Base-by-base conservation (phyloP, 2,329 filamentous ascomycete genomes). In the Cadophora sp. region DNA sequence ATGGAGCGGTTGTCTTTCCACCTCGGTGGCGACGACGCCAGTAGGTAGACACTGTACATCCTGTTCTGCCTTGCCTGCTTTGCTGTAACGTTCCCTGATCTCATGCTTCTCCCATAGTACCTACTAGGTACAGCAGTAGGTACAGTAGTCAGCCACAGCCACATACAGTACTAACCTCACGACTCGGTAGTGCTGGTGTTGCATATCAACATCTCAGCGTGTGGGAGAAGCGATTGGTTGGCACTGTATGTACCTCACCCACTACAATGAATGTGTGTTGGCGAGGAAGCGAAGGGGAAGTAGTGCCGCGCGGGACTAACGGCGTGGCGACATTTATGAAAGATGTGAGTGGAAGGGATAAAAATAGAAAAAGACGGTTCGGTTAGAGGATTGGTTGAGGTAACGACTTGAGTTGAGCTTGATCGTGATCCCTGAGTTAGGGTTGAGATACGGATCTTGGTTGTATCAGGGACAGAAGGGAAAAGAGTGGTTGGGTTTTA, bases 351-450 rank as follows among this genome's bases (percentile, higher is more conserved):
- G 50, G 50, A 29, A n/a, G 27, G 14, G 51, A 14, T 55, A 55
- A 55, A 55, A 55, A 55, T 55, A 55, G 51, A 8, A 16, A 51
- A 6, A 19, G 40, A 16, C 16, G 19, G 22, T 9, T 55, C 51
- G 51, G 51, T n/a, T 55, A 55, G 16, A 19, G 26, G 51, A 55
- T 55, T 55, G 51, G 51, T 31, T 55, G 51, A 55, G 51, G n/a
- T 6, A 27, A 55, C 27, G 50, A 27, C 26, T 53, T 29, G 50
- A 55, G n/a, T n/a, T n/a, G n/a, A n/a, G n/a, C 26, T 55, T 55
- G 24, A 2, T 53, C 14, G 8, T 53, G 11, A 6, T 8, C 6
- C 22, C 27, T 26, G 5, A 24, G 24, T 43, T 43, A 29, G 12
- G 24, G 50, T 16, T 43, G 40, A 43, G 16, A 16, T 16, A 16